phyloP scores from a whole-genome alignment of 2,329 filamentous ascomycete species.

The Alternaria dauci region DNA sequence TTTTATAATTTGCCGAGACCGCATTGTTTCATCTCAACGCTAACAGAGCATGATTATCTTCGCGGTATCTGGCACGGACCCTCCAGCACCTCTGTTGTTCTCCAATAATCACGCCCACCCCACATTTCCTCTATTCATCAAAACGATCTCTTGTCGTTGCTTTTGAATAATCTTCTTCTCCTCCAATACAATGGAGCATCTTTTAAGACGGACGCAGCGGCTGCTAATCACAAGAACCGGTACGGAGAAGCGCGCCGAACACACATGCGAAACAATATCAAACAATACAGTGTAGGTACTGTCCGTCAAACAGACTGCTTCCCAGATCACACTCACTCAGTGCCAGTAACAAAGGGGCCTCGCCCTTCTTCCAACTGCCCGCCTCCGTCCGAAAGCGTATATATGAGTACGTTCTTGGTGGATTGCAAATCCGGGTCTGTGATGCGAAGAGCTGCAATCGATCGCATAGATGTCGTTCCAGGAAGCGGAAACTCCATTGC shows the following conservation, averaged over 20 bases:
- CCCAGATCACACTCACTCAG: neutral
- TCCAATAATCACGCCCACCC: neutral
- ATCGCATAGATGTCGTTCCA: slow-evolving; percentile 4
- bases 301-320: neutral
- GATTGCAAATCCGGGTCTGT: slow-evolving; percentile 6
- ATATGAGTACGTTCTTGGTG: slow-evolving; percentile 5
- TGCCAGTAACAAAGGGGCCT: neutral
- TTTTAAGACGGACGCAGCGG: neutral
- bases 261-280: neutral
- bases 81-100: neutral
- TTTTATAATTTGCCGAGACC: neutral
- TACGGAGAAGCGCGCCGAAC: neutral
- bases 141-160: neutral
- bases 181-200: neutral
- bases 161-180: neutral
- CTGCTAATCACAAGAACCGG: neutral
- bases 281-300: neutral
- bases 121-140: neutral
- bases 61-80: neutral
- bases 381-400: slow-evolving; percentile 3
- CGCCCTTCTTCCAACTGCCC: slow-evolving; percentile 5
- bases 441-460: neutral
- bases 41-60: neutral
- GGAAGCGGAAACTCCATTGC: neutral
- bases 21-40: neutral